Conservation (phyloP, 129 eudicot species). For the Centella asiatica region DNA sequence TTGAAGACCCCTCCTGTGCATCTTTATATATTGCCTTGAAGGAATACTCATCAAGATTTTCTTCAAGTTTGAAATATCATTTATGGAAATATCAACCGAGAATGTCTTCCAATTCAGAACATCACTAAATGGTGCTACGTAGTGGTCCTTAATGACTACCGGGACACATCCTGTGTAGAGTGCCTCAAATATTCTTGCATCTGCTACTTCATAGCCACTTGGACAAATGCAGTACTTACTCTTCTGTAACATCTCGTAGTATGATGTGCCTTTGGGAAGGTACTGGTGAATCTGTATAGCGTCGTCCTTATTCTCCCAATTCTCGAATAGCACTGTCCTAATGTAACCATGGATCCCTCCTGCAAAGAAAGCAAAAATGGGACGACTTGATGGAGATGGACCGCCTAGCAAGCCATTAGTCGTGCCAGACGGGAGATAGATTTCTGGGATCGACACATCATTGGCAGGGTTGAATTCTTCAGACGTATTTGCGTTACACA, state of each 20-base stretch:
- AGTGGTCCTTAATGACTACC: conserved; percentile 25
- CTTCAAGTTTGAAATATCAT: conserved; percentile 24
- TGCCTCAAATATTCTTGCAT: conserved; percentile 43
- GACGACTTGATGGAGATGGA: conserved; percentile 29
- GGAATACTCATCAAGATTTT: conserved; percentile 23
- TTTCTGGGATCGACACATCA: conserved; percentile 51
- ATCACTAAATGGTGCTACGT: conserved; percentile 29
- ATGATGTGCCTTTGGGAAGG: conserved; percentile 37
- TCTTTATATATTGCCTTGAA: conserved; percentile 6
- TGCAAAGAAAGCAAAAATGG: conserved; percentile 37
- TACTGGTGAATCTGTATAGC: conserved; percentile 33
- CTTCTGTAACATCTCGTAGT: conserved; percentile 25
- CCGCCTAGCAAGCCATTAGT: conserved; percentile 27
- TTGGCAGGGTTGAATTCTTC: conserved; percentile 39
- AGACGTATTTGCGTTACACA: conserved; percentile 51
- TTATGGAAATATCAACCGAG: conserved; percentile 23
- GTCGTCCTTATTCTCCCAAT: conserved; percentile 42
- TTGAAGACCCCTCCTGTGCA: conserved; percentile 20
- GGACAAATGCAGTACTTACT: conserved; percentile 44
- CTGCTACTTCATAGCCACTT: conserved; percentile 54
- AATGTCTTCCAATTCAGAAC: conserved; percentile 31
- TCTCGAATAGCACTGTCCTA: conserved; percentile 29
- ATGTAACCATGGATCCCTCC: conserved; percentile 48
- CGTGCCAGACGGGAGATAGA: conserved; percentile 29
- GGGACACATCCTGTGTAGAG: conserved; percentile 36